Base-by-base conservation (phyloP, 164 flowering plant species). In the Dillenia turbinata region DNA sequence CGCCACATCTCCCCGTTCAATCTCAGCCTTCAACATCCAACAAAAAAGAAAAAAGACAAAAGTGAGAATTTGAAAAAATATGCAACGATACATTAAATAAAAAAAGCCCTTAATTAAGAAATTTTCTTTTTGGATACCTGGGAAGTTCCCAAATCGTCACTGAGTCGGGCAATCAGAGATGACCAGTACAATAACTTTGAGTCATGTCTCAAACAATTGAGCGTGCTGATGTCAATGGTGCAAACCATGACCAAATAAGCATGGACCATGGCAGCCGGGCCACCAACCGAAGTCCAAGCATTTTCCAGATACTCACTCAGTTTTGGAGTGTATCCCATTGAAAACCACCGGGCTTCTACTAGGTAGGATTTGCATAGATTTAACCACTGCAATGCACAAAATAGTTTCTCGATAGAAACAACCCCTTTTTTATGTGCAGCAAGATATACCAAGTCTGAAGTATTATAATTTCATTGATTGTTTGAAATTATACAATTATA, bases 261-360 rank as follows among this genome's bases (percentile, higher is more conserved):
- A 67, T 66, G 69, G 10, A 60, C 58, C 40, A 67, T 63, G 44
- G 68, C 60, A 40, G 52, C 62, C 0, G 62, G 66, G 9, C 73
- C 75, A 9, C 74, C 76, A 14, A 72, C 71, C 1, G 79, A 76
- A 13, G 44, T 60, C 64, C 68, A 63, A 16, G 64, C 73, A 64
- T 69, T 76, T 17, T 17, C 44, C 44, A 69, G 22, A 66, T 72
- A 76, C 50, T 76, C 79, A 0, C 57, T 52, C 17, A 72, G 7
- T 15, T 56, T 63, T 0, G 79, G 79, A n/a, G 19, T 69, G 56
- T 70, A 58, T 10, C 66, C 69, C 8, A 19, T 52, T 46, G 10
- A 12, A 46, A 57, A 73, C 79, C 76, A 76, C 12, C 56, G 40
- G 49, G 70, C 71, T 62, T 76, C 77, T 12, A 53, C 56, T 9